Evolutionary conservation across 257 asterid genomes (phyloP), one percentile per base, ranked within the genome.

Genomic region (Capsicum chinense): DNA sequence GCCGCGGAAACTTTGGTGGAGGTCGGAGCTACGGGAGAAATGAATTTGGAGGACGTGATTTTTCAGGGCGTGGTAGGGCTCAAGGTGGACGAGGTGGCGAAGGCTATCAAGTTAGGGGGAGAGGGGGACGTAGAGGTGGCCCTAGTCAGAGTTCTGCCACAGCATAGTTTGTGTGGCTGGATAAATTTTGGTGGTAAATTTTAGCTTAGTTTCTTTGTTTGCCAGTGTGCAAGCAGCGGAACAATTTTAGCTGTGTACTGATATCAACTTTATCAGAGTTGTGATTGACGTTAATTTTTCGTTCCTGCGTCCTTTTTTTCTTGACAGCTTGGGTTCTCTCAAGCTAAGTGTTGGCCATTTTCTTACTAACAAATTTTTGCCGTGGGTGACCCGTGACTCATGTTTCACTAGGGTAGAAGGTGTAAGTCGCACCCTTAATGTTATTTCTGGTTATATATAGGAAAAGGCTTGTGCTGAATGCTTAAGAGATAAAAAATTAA

Each of bases 11-110:
- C 86, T 91, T 86, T 54, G 86, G 85, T 56, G 90, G 92, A 57
- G 91, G 92, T 69, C 80, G 90, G 62, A 87, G 92, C 33, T 94
- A 92, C 33, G 90, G 90, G 56, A 87, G 97, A 80, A 90, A 82
- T 2, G 98, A 93, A 79, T 92, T 88, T 79, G 87, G 97, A 84
- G 89, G 90, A 12, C 93, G 87, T 21, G 74, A 78, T 10, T 84
- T 83, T 81, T 80, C 71, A 21, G 84, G 86, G 80, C 87, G 58
- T 33, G 59, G 85, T 15, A 80, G 87, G 69, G 83, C 84, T 82
- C 86, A 63, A 50, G 80, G 85, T 56, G 87, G 87, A 67, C 86
- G 80, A 6, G 80, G 80, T 17, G 84, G 80, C 44, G 86, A 83
- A 37, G 81, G 82, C 2, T 73, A 62, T 73, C 83, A 52, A 79